A percentile compares a stretch with the other conserved stretches of the same genome.
Conservation (phyloP, 208 protist species). For the Crithidia brevicula region DNA sequence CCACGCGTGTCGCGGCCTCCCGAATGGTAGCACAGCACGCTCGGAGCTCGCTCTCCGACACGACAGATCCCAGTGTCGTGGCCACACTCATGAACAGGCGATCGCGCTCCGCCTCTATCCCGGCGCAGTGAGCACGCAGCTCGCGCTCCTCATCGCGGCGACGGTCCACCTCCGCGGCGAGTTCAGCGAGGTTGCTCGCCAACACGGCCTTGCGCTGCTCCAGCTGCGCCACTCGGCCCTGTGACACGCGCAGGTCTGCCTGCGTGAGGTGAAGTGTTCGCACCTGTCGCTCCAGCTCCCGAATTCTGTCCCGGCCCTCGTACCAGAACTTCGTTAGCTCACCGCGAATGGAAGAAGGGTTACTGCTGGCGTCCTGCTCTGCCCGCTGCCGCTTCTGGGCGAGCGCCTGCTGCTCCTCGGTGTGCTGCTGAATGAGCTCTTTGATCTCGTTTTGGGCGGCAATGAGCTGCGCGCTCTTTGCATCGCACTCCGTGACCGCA, state of each 20-base stretch:
- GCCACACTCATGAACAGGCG: constrained; percentile 41
- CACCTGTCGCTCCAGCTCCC: constrained; percentile 46
- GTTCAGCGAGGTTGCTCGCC: constrained; percentile 44
- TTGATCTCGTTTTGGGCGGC: constrained; percentile 23
- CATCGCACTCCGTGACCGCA: constrained; percentile 13
- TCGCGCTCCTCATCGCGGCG: constrained; percentile 59
- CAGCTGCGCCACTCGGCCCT: constrained; percentile 60
- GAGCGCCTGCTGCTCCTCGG: constrained; percentile 26
- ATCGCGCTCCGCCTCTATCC: constrained; percentile 74
- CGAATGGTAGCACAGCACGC: constrained; percentile 55
- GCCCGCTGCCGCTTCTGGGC: constrained; percentile 54
- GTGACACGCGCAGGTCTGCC: constrained; percentile 40
- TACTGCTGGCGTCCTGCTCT: constrained; percentile 40
- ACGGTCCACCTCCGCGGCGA: constrained; percentile 57
- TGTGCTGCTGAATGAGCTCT: constrained; percentile 37
- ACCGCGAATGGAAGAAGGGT: constrained; percentile 62
- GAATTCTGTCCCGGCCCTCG: constrained; percentile 60
- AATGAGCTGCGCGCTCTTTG: constrained; percentile 23
- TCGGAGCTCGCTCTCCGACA: constrained; percentile 44
- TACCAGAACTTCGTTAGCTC: constrained; percentile 77
- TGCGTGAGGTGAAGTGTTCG: constrained; percentile 42
- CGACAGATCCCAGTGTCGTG: constrained; percentile 12
- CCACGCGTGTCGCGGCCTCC: constrained; percentile 54
- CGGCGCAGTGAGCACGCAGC: constrained; percentile 56
- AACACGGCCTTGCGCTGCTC: constrained; percentile 50